Evolutionary conservation across 352 stramenopile species (phyloP).

Genomic region (Phytopythium kandeliae): DNA sequence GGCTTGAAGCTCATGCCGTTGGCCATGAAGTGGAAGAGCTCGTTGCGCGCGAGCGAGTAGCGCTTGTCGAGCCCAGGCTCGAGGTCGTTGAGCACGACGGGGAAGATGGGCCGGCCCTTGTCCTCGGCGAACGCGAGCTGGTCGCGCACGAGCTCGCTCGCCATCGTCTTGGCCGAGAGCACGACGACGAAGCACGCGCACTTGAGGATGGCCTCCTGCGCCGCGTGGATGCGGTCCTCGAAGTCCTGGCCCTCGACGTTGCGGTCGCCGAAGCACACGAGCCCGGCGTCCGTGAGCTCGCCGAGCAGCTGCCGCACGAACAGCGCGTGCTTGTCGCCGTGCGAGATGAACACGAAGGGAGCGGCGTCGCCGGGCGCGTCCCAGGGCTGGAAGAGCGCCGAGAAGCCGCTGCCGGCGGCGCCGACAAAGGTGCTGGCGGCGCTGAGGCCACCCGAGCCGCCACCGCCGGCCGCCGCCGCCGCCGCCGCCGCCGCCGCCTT

Average conservation of each 20-base stretch:
- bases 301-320: slow-evolving; percentile 64
- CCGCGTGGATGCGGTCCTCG: slow-evolving; percentile 52
- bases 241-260: slow-evolving; percentile 45
- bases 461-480: slow-evolving; percentile 12
- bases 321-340: slow-evolving; percentile 61
- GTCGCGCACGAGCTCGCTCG: slow-evolving; percentile 73
- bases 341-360: slow-evolving; percentile 75
- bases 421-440: slow-evolving; percentile 19
- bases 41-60: slow-evolving; percentile 66
- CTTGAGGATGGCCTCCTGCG: slow-evolving; percentile 76
- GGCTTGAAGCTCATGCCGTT: slow-evolving; percentile 73
- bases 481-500: slow-evolving; percentile 15
- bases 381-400: slow-evolving; percentile 55
- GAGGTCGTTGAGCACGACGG: slow-evolving; percentile 72
- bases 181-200: slow-evolving; percentile 72
- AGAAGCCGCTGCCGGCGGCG: slow-evolving; percentile 31
- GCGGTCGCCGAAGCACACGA: slow-evolving; percentile 53
- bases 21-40: slow-evolving; percentile 76
- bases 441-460: slow-evolving; percentile 4
- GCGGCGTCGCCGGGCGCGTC: slow-evolving; percentile 25
- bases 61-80: slow-evolving; percentile 69
- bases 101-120: slow-evolving; percentile 64
- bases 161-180: slow-evolving; percentile 52
- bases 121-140: slow-evolving; percentile 80
- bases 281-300: slow-evolving; percentile 39